Base-by-base conservation (phyloP, 768 basidiomycete species). In the Lactarius vividus region DNA sequence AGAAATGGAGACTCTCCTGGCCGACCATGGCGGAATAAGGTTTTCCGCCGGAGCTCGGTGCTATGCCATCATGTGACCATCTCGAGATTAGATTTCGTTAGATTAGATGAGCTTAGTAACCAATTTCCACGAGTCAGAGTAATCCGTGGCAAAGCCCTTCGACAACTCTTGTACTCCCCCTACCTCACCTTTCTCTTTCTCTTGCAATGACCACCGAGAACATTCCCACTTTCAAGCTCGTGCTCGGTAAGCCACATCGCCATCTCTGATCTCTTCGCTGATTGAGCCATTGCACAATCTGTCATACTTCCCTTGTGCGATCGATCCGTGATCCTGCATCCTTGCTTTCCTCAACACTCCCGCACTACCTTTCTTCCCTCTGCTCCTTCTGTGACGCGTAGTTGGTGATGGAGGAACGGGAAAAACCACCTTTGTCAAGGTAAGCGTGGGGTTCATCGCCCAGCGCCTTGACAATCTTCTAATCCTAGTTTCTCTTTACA, bases 341-440 rank as follows among this genome's bases (percentile, higher is more conserved):
- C 18, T 58, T 58, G 11, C 53, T 62, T 71, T 44, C 57, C 65
- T 66, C 67, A 39, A 52, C 60, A 49, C 72, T 59, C 57, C 31
- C 69, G 64, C 59, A 52, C 57, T 46, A 61, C 54, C 65, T 66
- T 70, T 56, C 68, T 73, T 31, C 67, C 64, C 65, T 62, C 69
- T 61, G 69, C 54, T 66, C 62, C 59, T 61, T 55, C 69, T 64
- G 68, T 72, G 56, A 33, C 61, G 49, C 69, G 64, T 73, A 95
- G 94, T 96, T 71, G 95, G 95, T 71, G 95, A 98, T 74, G 95
- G 95, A 75, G 96, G 96, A 73, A 97, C 96, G 64, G 96, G 94
- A 71, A 96, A 98, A 83, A 98, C 96, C 65, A 98, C 95, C 60
- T 98, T 97, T 78, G 95, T 98, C 82, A 98, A 98, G 87, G 93